phyloP scores from a whole-genome alignment of 179 eudicot species.

The Silene coronaria region DNA sequence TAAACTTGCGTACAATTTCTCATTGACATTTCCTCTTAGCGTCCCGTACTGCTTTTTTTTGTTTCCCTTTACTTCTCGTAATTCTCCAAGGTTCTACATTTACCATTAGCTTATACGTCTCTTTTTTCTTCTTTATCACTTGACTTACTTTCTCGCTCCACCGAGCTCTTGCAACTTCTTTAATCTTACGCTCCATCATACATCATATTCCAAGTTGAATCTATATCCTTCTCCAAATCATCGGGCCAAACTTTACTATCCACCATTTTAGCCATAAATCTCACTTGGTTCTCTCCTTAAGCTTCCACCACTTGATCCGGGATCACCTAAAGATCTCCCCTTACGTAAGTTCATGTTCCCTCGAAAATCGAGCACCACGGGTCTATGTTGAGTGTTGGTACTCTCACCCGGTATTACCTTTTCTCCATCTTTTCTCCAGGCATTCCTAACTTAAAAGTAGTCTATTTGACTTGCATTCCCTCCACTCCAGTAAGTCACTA shows the following conservation, averaged over 20 bases:
- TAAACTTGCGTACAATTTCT: neutral
- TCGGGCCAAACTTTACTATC: neutral
- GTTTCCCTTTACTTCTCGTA: neutral
- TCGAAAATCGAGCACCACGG: neutral
- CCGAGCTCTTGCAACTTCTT: neutral
- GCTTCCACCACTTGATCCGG: neutral
- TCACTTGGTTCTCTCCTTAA: too few relatives aligned
- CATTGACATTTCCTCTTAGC: neutral
- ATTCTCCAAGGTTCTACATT: neutral
- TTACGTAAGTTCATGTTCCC: neutral
- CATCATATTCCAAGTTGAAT: neutral
- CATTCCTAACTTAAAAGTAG: too few relatives aligned
- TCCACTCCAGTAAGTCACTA: too few relatives aligned
- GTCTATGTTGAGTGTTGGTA: neutral
- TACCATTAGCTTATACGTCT: neutral
- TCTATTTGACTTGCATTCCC: too few relatives aligned
- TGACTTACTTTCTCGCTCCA: neutral
- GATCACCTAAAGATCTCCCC: too few relatives aligned
- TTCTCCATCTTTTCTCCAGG: too few relatives aligned
- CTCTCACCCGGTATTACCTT: neutral
- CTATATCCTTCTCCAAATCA: neutral
- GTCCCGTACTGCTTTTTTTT: neutral
- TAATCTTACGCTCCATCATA: neutral
- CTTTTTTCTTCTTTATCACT: neutral
- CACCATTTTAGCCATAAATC: neutral